Base-by-base conservation (phyloP, 73 alveolate species). In the Paramecium primaurelia region DNA sequence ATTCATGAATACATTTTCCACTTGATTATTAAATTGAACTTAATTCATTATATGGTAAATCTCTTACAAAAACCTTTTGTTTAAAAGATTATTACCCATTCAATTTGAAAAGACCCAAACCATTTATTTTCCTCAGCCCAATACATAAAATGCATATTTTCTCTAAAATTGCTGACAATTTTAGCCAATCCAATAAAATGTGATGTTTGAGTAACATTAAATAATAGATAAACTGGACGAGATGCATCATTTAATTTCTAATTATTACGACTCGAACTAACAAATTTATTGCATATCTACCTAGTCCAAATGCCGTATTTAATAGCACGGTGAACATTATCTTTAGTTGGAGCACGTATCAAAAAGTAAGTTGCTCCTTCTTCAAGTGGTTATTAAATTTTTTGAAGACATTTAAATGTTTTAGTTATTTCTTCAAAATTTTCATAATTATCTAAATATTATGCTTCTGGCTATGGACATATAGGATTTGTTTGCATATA, bases 61-160 rank as follows among this genome's bases (percentile, higher is more conserved):
- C 96, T 73, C 87, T 93, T 20, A 93, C 87, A 75, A 93, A 93
- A 8, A 73, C 59, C 87, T 73, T 30, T 54, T 36, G 87, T 30
- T n/a, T 37, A 40, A 9, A 12, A 12, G 47, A 36, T 73, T 73
- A 25, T 30, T 77, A 93, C 87, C 96, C 96, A 93, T 93, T 93
- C 96, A 16, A 93, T 90, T 18, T 88, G 86, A 58, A 93, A 93
- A 10, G 93, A 59, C 4, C 96, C 96, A 25, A 90, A 40, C 96
- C 96, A 93, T 75, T 93, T 93, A 60, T 92, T 92, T 54, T 93
- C 96, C 71, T 93, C 95, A 14, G 93, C 80, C 96, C 96, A 93
- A 73, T 44, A 93, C 60, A 71, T 93, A 75, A 93, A 93, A 75
- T 83, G 83, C 54, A 42, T 86, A 6, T 16, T 88, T 54, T 93